Conservation (phyloP, 805 yeast genomes). For the Starmerella floricola region DNA sequence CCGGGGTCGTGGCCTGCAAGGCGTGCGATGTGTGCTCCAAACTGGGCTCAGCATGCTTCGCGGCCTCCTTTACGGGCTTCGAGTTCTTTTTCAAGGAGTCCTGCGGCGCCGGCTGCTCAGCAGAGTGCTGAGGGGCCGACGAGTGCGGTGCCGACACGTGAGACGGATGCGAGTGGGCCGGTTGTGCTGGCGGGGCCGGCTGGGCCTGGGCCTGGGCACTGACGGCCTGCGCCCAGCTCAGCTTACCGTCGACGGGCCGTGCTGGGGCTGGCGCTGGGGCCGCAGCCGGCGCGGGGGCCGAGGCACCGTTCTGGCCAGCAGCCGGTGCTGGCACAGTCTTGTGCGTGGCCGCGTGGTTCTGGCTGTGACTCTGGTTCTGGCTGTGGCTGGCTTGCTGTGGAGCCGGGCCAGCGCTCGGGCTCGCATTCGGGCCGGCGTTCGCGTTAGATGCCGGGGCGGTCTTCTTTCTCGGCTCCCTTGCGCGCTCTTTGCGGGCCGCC, state of each 20-base stretch:
- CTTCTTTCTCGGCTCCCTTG: background rate
- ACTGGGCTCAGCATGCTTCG: conserved; percentile 9
- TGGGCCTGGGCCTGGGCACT: background rate
- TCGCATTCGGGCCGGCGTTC: too few species aligned
- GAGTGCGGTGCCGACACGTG: background rate
- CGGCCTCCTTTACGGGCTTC: background rate
- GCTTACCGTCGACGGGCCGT: conserved; percentile 8
- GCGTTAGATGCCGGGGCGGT: background rate
- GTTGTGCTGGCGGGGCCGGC: background rate
- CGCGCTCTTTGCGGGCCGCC: conserved; percentile 1
- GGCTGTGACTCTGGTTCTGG: conserved; percentile 1
- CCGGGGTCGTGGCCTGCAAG: background rate
- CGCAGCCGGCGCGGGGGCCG: background rate
- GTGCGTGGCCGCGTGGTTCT: conserved; percentile 5
- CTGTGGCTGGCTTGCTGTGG: background rate
- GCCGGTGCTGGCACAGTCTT: conserved; percentile 3
- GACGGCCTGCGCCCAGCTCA: conserved; percentile 19
- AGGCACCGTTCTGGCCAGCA: background rate
- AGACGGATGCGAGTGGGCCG: background rate
- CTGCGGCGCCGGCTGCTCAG: background rate
- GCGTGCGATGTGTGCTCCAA: background rate
- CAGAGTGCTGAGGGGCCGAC: background rate
- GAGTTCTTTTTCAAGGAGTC: background rate
- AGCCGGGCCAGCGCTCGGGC: too few species aligned
- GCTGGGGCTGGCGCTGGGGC: background rate